A percentile compares a stretch with the other conserved stretches of the same genome.
Conservation (phyloP, 1,139 yeast genomes). For the Candida sojae region DNA sequence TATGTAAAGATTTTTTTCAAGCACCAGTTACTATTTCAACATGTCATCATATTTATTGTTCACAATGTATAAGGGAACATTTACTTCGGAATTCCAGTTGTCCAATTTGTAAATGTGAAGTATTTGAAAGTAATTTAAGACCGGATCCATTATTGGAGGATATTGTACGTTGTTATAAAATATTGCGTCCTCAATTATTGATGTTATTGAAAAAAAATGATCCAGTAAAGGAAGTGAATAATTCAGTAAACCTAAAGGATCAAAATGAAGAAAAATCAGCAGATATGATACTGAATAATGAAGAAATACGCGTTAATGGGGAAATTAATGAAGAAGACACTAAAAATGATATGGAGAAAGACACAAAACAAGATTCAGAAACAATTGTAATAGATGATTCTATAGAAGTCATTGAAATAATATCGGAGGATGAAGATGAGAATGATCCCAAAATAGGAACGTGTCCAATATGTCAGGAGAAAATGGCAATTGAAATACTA, state of each 20-base stretch:
- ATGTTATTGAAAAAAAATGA: conserved; percentile 18
- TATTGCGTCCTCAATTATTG: conserved; percentile 42
- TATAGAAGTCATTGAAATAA: conserved; percentile 19
- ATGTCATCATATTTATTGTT: conserved; percentile 93
- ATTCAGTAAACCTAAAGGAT: background rate
- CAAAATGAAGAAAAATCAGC: conserved; percentile 3
- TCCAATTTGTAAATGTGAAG: conserved; percentile 76
- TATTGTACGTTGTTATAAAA: conserved; percentile 56
- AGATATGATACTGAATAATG: conserved; percentile 4
- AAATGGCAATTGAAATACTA: conserved; percentile 56
- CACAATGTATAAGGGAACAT: conserved; percentile 80
- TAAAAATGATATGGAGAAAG: background rate
- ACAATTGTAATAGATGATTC: conserved; percentile 10
- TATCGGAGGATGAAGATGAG: conserved; percentile 15
- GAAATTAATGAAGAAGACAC: background rate
- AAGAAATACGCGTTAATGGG: conserved; percentile 4
- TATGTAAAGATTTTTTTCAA: conserved; percentile 82
- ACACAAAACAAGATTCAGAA: background rate
- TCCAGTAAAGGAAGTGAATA: background rate
- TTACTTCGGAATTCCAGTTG: conserved; percentile 62
- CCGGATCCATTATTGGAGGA: conserved; percentile 77
- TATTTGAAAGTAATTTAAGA: conserved; percentile 69
- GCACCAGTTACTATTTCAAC: conserved; percentile 79
- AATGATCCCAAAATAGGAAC: conserved; percentile 35
- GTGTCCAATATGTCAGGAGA: conserved; percentile 72